Conservation (phyloP, 1,284 basidiomycete species). For the Lentinula novae-zelandiae region DNA sequence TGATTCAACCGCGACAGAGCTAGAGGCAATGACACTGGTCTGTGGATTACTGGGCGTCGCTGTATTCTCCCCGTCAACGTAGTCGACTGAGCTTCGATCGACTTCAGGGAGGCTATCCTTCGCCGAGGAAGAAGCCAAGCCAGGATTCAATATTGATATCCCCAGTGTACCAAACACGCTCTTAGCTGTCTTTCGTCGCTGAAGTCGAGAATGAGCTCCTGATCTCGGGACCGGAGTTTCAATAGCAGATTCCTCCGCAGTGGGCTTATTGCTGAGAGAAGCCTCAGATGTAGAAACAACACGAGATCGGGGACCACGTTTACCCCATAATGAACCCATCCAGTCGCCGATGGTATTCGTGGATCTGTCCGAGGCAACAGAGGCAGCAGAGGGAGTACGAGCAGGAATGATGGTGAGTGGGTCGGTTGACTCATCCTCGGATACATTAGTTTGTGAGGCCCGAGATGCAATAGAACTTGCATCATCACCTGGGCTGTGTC, state of each 20-base stretch:
- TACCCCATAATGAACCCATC: conserved; percentile 66
- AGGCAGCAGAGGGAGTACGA: not conserved
- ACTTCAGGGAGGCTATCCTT: conserved; percentile 1
- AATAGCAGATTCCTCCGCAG: not conserved
- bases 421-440: not conserved
- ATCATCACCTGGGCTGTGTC: conserved; percentile 1
- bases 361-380: not conserved
- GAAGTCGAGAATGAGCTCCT: conserved; percentile 3
- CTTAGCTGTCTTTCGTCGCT: conserved; percentile 38
- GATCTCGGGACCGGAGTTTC: conserved; percentile 5
- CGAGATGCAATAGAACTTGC: conserved; percentile 5
- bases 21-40: not conserved
- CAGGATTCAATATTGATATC: conserved; percentile 60
- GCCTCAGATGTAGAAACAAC: conserved; percentile 15
- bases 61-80: not conserved
- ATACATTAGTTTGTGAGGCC: conserved; percentile 1
- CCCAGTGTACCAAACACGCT: conserved; percentile 71
- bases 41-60: not conserved
- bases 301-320: conserved; percentile 21
- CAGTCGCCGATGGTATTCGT: conserved; percentile 48
- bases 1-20: not conserved
- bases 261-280: conserved; percentile 12
- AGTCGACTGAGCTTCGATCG: conserved; percentile 7
- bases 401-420: not conserved
- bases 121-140: conserved; percentile 24